A percentile compares a stretch with the other conserved stretches of the same genome.
Evolutionary conservation across 2,329 filamentous ascomycete species (phyloP).

Genomic region (Aspergillus oerlinghausenensis): DNA sequence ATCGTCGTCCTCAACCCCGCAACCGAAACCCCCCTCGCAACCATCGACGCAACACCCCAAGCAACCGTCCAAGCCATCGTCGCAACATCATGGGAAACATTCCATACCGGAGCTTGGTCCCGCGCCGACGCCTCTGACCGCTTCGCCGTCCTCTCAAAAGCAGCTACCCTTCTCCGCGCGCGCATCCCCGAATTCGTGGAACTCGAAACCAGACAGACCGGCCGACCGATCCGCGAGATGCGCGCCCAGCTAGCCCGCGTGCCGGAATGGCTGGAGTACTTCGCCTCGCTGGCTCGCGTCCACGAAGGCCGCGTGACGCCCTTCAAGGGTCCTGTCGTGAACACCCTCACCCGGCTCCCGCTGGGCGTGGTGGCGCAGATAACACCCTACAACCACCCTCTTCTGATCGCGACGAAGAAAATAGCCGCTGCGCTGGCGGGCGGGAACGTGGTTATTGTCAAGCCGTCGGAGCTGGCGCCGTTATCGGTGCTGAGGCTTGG

Average conservation of each 20-base stretch:
- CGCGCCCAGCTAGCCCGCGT: slow-evolving; percentile 60
- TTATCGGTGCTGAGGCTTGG: slow-evolving; percentile 40
- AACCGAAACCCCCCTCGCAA: slow-evolving; percentile 25
- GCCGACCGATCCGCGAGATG: slow-evolving; percentile 66
- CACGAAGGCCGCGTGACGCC: slow-evolving; percentile 64
- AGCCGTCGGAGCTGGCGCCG: slow-evolving; percentile 41
- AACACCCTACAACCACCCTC: slow-evolving; percentile 37
- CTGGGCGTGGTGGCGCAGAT: slow-evolving; percentile 39
- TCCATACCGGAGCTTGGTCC: slow-evolving; percentile 54
- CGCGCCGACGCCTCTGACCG: slow-evolving; percentile 53
- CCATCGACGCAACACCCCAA: slow-evolving; percentile 52
- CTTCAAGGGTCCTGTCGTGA: slow-evolving; percentile 45
- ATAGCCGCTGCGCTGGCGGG: slow-evolving; percentile 37
- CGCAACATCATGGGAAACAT: slow-evolving; percentile 27
- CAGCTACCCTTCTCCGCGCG: slow-evolving; percentile 51
- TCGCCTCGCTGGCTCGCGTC: slow-evolving; percentile 61
- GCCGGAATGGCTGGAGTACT: slow-evolving; percentile 64
- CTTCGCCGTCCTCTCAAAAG: slow-evolving; percentile 59
- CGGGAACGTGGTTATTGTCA: slow-evolving; percentile 38
- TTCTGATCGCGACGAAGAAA: slow-evolving; percentile 37
- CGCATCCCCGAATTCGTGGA: slow-evolving; percentile 55
- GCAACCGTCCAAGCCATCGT: slow-evolving; percentile 52
- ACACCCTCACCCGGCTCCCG: slow-evolving; percentile 34
- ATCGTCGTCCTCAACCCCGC: slow-evolving; percentile 29
- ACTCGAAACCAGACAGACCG: slow-evolving; percentile 64